phyloP scores from a whole-genome alignment of 108 stramenopile genomes.

The Nitzschia palea region DNA sequence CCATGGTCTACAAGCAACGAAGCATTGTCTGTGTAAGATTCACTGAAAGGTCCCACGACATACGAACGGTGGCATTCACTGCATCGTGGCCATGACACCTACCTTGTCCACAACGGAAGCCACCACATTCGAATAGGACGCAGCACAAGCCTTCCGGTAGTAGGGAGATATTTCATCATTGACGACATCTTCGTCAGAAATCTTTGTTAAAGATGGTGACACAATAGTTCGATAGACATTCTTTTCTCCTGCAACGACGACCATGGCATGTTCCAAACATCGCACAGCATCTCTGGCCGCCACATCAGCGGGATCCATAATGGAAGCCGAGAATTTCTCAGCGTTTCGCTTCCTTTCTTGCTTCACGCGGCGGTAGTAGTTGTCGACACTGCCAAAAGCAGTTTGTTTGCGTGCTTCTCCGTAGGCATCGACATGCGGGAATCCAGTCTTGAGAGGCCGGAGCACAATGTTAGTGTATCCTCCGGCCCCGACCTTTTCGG shows the following conservation, averaged over 20 bases:
- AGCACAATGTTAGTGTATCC: constrained; percentile 56
- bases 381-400: constrained; percentile 66
- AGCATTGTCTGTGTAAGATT: too few relatives aligned
- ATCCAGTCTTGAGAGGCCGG: constrained; percentile 59
- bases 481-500: constrained; percentile 84
- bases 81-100: background rate
- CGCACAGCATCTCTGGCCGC: constrained; percentile 83
- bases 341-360: constrained; percentile 62
- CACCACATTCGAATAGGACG: constrained; percentile 70
- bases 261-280: constrained; percentile 87
- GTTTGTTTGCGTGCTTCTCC: constrained; percentile 74
- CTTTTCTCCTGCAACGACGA: constrained; percentile 67
- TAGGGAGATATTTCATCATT: constrained; percentile 55
- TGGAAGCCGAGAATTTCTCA: constrained; percentile 35
- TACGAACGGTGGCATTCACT: too few relatives aligned
- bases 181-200: constrained; percentile 43
- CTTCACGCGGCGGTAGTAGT: constrained; percentile 68
- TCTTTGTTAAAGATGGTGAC: constrained; percentile 50
- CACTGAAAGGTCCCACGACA: too few relatives aligned
- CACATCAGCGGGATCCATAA: constrained; percentile 59
- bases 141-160: constrained; percentile 66
- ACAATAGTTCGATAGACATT: constrained; percentile 80
- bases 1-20: constrained; percentile 58
- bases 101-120: constrained; percentile 68
- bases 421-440: constrained; percentile 82